A percentile compares a stretch with the other conserved stretches of the same genome.
Evolutionary conservation across 2,329 filamentous ascomycete genomes (phyloP).

Genomic region (Phaeosphaeriaceae sp.): DNA sequence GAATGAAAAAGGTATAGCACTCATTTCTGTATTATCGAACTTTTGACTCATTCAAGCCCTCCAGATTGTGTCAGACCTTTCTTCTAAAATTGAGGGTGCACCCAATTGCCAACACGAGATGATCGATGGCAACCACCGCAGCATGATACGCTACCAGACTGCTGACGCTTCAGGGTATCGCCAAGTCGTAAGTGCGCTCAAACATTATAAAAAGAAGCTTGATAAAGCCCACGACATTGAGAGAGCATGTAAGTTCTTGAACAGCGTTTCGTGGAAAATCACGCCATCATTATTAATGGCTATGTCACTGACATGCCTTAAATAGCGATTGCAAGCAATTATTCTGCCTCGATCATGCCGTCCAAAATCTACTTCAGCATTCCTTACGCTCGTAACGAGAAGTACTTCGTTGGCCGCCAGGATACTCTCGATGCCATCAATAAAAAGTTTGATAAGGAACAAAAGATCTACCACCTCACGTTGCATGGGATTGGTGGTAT

Average conservation of each 20-base stretch:
- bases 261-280: too few relatives aligned
- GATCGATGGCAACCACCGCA: constrained; percentile 15
- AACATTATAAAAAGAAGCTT: constrained; percentile 12
- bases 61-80: constrained; percentile 7
- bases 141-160: constrained; percentile 10
- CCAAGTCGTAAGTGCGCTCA: constrained; percentile 5
- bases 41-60: too few relatives aligned
- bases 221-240: constrained; percentile 10
- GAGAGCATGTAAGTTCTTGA: constrained; percentile 6
- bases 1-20: constrained; percentile 9
- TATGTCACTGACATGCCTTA: not conserved
- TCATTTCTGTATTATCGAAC: too few relatives aligned
- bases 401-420: constrained; percentile 9
- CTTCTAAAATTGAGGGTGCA: constrained; percentile 11
- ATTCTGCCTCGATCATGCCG: constrained; percentile 6
- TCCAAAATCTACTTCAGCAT: constrained; percentile 7
- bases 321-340: constrained; percentile 14
- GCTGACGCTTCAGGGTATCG: constrained; percentile 12
- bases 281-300: not conserved
- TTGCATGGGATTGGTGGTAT: constrained; percentile 16
- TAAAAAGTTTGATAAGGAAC: constrained; percentile 10
- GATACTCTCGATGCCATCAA: constrained; percentile 5
- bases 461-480: constrained; percentile 9
- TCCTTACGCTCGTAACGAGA: constrained; percentile 9
- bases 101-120: constrained; percentile 10